phyloP scores from a whole-genome alignment of 2,329 filamentous ascomycete species.

The Raffaelea ambrosiae region DNA sequence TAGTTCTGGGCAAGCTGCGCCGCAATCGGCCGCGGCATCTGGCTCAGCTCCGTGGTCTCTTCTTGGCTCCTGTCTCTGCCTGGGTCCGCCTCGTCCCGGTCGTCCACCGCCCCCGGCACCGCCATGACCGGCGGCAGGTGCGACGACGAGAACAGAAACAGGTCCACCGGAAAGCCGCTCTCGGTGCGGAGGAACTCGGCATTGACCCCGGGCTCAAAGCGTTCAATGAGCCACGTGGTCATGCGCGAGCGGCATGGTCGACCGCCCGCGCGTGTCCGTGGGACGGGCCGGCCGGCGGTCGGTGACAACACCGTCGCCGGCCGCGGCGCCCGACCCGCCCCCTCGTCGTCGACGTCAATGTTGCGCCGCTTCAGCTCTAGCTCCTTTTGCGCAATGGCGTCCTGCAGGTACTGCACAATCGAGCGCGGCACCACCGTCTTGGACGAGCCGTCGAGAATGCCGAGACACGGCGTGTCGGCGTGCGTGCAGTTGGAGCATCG shows the following conservation, averaged over 20 bases:
- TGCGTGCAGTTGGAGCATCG: neutral
- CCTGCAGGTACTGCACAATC: neutral
- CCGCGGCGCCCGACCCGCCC: too few species aligned
- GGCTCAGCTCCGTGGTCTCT: neutral
- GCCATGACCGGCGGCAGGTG: neutral
- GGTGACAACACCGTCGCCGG: too few species aligned
- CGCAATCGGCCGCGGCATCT: neutral
- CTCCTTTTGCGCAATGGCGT: neutral
- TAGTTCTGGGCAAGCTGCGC: neutral
- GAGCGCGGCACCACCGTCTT: neutral
- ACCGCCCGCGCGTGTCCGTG: too few species aligned
- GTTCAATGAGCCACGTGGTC: too few species aligned
- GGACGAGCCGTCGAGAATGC: neutral
- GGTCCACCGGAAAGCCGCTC: too few species aligned
- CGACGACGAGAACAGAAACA: constrained; percentile 1
- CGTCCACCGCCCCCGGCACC: too few species aligned
- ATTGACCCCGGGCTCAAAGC: too few species aligned
- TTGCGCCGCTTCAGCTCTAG: neutral
- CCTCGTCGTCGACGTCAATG: neutral
- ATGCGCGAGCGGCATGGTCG: too few species aligned
- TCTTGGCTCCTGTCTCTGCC: too few species aligned
- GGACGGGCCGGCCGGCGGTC: too few species aligned
- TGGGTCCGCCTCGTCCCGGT: too few species aligned
- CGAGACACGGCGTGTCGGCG: neutral
- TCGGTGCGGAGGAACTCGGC: too few species aligned